A percentile compares a stretch with the other conserved stretches of the same genome.
Conservation (phyloP, 257 asterid species). For the Solanum appendiculatum region DNA sequence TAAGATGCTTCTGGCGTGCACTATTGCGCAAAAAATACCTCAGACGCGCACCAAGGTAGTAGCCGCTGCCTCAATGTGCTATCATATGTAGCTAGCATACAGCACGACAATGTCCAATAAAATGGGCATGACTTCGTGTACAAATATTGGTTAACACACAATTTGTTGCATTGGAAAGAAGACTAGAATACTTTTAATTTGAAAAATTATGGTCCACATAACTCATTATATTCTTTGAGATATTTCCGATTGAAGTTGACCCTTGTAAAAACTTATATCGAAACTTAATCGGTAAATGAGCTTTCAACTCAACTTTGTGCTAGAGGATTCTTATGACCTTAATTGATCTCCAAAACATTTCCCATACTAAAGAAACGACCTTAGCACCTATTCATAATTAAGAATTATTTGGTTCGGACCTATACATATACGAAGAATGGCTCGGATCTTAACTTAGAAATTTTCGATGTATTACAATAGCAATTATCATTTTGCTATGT, state of each 20-base stretch:
- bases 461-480: no score
- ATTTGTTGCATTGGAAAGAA: neutral
- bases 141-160: neutral
- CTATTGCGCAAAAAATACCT: neutral
- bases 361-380: neutral
- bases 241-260: neutral
- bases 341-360: neutral
- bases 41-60: neutral
- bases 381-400: no score
- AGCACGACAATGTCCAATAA: neutral
- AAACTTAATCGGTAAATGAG: neutral
- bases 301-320: neutral
- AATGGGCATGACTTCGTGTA: neutral
- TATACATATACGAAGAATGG: neutral
- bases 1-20: neutral
- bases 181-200: no score
- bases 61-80: neutral
- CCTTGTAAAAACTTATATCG: neutral
- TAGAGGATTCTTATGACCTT: neutral
- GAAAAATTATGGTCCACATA: neutral
- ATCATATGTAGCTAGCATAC: neutral
- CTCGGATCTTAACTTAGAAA: neutral
- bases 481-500: no score
- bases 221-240: neutral
- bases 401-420: neutral